Evolutionary conservation across 192 early-diverging fungal species (phyloP).

Genomic region (Lobosporangium transversale): DNA sequence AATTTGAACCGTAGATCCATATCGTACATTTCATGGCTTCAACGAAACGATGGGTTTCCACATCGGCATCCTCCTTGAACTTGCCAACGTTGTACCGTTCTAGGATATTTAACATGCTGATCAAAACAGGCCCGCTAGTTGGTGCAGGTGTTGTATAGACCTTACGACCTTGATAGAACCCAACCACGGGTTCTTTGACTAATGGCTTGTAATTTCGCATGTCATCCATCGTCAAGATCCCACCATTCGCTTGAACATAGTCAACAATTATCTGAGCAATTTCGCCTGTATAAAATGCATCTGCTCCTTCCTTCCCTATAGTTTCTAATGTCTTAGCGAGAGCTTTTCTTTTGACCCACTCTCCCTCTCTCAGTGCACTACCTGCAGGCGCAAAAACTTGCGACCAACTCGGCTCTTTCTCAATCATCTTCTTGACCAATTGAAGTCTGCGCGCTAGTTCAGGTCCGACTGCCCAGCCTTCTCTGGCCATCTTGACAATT

Average conservation of each 20-base stretch:
- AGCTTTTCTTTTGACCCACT: slow-evolving; percentile 56
- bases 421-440: slow-evolving; percentile 11
- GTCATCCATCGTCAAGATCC: slow-evolving; percentile 82
- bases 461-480: slow-evolving; percentile 74
- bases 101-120: slow-evolving; percentile 86
- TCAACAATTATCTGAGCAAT: slow-evolving; percentile 78
- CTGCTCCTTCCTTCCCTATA: slow-evolving; percentile 60
- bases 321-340: slow-evolving; percentile 63
- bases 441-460: slow-evolving; percentile 51
- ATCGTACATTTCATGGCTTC: slow-evolving; percentile 84
- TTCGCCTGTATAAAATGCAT: slow-evolving; percentile 66
- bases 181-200: slow-evolving; percentile 65
- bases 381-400: slow-evolving; percentile 35
- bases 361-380: slow-evolving; percentile 20
- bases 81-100: slow-evolving; percentile 80
- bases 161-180: slow-evolving; percentile 82
- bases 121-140: slow-evolving; percentile 83
- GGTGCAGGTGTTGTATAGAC: slow-evolving; percentile 67
- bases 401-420: slow-evolving; percentile 27
- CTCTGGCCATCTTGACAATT: slow-evolving; percentile 72
- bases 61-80: slow-evolving; percentile 58
- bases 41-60: slow-evolving; percentile 85
- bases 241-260: slow-evolving; percentile 68
- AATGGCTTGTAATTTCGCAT: slow-evolving; percentile 72
- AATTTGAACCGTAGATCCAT: slow-evolving; percentile 8